Base-by-base conservation (phyloP, 2,329 filamentous ascomycete genomes). In the Aspergillus bombycis region DNA sequence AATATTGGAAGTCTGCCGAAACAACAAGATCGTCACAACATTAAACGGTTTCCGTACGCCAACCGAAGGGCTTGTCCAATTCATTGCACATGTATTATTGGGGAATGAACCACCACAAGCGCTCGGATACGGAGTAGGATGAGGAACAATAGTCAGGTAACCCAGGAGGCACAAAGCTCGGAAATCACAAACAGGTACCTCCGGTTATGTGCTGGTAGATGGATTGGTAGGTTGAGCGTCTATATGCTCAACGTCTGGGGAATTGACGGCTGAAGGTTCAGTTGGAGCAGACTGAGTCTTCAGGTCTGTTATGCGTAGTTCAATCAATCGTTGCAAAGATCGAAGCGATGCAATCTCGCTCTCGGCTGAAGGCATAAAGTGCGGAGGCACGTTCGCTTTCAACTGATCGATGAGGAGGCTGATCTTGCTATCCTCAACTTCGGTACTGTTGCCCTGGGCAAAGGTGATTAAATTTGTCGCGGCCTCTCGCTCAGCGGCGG, bases 381-480 rank as follows among this genome's bases (percentile, higher is more conserved):
- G 66, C 14, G 74, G 70, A 19, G 74, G 69, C 19, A 69, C 69
- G 34, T 67, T 66, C 7, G 73, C 70, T 61, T 71, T 68, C n/a
- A 78, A 64, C 45, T 74, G 70, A 55, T 75, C 72, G 41, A 78
- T 71, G 36, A 78, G 66, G n/a, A 72, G 68, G 54, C 58, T 65
- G 45, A 74, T 70, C 50, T 68, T 69, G 58, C 65, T 66, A 14
- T 67, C 62, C 19, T 72, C 65, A 28, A 63, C 46, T 21, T 50
- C 34, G n/a, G 46, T 30, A 4, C 45, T 52, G 57, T 68, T 65
- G 14, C 55, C 63, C 43, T 65, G 65, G 19, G 73, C 69, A 62
- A 78, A 74, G n/a, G 62, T 65, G 52, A 76, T 61, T n/a, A 78
- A 66, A 62, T 74, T 75, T 56, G 71, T 63, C 43, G 72, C 72